Conservation (phyloP, 805 yeast genomes). For the Candida montana region DNA sequence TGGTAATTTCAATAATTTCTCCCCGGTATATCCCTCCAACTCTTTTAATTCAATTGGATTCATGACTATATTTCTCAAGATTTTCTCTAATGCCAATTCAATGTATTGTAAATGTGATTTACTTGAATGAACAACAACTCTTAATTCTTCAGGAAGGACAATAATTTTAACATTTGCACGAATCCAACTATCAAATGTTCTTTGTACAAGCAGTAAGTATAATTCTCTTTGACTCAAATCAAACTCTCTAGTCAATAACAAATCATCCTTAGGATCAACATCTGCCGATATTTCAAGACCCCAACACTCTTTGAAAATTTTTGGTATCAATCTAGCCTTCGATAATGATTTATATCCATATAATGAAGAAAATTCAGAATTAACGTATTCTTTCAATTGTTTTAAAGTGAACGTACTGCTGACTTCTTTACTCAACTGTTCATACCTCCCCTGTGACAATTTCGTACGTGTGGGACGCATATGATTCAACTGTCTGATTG, state of each 20-base stretch:
- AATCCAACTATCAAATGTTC: conserved; percentile 22
- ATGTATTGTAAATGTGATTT: conserved; percentile 22
- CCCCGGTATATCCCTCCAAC: conserved; percentile 10
- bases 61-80: conserved; percentile 13
- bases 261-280: conserved; percentile 14
- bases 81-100: conserved; percentile 17
- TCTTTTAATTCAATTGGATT: conserved; percentile 15
- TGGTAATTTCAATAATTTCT: conserved; percentile 14
- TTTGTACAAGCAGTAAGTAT: conserved; percentile 17
- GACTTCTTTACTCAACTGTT: conserved; percentile 15
- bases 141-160: conserved; percentile 15
- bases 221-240: conserved; percentile 18
- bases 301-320: conserved; percentile 17
- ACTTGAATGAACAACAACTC: conserved; percentile 20
- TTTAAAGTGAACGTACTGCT: conserved; percentile 11
- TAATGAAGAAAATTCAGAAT: conserved; percentile 6
- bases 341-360: neutral
- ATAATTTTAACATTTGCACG: conserved; percentile 23
- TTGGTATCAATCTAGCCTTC: conserved; percentile 7
- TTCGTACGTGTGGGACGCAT: conserved; percentile 14
- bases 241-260: conserved; percentile 16
- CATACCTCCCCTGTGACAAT: conserved; percentile 16
- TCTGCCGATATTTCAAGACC: conserved; percentile 9
- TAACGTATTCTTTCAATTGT: conserved; percentile 15
- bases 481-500: conserved; percentile 6